These are phyloP conservation scores for Lepidium didymum DNA, from an alignment of 345 rosid species.

Conservation along the genomic window DNA sequence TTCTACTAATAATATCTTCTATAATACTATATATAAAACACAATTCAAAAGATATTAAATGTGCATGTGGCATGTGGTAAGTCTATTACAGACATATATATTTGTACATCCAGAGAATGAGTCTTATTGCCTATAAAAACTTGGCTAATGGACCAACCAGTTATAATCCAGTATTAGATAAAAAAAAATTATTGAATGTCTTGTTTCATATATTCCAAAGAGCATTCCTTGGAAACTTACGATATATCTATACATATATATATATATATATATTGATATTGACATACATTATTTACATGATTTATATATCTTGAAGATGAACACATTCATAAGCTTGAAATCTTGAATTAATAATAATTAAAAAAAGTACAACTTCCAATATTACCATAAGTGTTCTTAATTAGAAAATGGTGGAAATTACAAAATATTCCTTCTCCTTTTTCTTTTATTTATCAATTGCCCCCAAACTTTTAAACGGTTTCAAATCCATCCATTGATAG, in stretches of 20 bases:
- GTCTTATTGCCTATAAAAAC: too few species aligned
- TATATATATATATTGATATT: too few species aligned
- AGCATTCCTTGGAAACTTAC: not conserved
- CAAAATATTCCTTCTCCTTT: constrained; percentile 20
- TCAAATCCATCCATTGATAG: constrained; percentile 56
- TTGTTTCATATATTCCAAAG: not conserved
- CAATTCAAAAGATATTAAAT: too few species aligned
- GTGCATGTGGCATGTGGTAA: too few species aligned
- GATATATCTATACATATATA: too few species aligned
- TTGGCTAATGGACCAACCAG: too few species aligned
- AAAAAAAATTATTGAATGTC: too few species aligned
- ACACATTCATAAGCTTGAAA: not conserved
- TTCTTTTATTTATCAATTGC: not conserved
- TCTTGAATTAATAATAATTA: not conserved
- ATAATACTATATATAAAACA: too few species aligned
- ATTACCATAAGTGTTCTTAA: constrained; percentile 2
- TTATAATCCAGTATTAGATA: too few species aligned
- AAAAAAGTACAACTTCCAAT: constrained; percentile 5
- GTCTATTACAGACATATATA: too few species aligned
- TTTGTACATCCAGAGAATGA: too few species aligned
- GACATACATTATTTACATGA: not conserved
- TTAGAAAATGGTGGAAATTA: constrained; percentile 17
- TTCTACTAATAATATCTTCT: too few species aligned
- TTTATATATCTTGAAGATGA: not conserved
- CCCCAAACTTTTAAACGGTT: not conserved